Conservation (phyloP, 176 grass and related monocot species). For the Secale cereale region DNA sequence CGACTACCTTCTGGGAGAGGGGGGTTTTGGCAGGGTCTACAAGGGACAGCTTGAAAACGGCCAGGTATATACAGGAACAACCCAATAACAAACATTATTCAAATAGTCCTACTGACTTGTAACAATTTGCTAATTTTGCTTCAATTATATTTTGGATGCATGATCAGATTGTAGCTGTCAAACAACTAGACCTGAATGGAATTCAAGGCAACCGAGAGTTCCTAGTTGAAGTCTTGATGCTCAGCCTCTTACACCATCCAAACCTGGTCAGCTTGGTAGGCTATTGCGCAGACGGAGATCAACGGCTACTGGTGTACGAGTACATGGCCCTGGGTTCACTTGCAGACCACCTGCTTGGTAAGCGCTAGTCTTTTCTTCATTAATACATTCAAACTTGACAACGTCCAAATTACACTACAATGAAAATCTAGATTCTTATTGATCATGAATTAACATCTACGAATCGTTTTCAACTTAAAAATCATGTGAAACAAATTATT, state of each 20-base stretch:
- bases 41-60: conserved; percentile 65
- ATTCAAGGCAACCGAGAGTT: conserved; percentile 84
- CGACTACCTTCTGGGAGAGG: conserved; percentile 68
- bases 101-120: neutral
- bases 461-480: neutral
- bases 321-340: conserved; percentile 84
- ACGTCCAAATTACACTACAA: neutral
- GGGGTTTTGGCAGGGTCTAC: conserved; percentile 93
- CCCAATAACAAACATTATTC: neutral
- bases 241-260: conserved; percentile 76
- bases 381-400: conserved; percentile 2
- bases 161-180: conserved; percentile 75
- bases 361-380: neutral
- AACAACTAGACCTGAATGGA: conserved; percentile 80
- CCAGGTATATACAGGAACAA: conserved; percentile 49
- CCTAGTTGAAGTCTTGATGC: conserved; percentile 77
- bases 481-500: neutral
- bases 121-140: neutral
- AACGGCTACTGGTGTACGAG: conserved; percentile 88
- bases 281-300: conserved; percentile 84
- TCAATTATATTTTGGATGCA: conserved; percentile 4
- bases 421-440: neutral
- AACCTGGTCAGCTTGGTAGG: conserved; percentile 88
- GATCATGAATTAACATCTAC: neutral
- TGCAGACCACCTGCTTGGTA: conserved; percentile 77